Evolutionary conservation across 2,329 filamentous ascomycete genomes (phyloP).

Genomic region (Neopestalotiopsis sp.): DNA sequence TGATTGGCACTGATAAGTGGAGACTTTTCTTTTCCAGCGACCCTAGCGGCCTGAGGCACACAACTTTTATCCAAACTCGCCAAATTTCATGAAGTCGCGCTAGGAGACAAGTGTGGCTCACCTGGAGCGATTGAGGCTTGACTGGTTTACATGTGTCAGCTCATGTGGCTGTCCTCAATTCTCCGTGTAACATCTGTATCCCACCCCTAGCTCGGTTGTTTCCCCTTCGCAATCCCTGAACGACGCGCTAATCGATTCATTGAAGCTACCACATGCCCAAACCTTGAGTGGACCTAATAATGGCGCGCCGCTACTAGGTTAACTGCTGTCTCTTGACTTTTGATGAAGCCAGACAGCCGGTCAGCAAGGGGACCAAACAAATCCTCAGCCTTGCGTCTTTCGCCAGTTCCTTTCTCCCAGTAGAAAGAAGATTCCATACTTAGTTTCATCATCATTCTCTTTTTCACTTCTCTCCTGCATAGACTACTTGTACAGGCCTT

Average conservation of each 20-base stretch:
- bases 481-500: too few relatives aligned
- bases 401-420: background rate
- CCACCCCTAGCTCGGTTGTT: background rate
- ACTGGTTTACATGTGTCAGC: too few relatives aligned
- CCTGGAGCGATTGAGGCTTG: too few relatives aligned
- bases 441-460: too few relatives aligned
- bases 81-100: background rate
- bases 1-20: slow-evolving; percentile 16
- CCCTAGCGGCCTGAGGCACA: slow-evolving; percentile 20
- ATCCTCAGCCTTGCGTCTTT: background rate
- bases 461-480: too few relatives aligned
- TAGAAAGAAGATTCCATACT: too few relatives aligned
- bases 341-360: background rate
- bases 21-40: slow-evolving; percentile 14
- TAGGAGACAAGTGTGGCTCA: background rate
- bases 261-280: background rate
- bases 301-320: background rate
- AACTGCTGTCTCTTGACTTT: background rate
- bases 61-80: background rate
- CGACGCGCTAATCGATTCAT: background rate
- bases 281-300: background rate
- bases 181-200: background rate
- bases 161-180: background rate
- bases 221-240: background rate
- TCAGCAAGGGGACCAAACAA: background rate